phyloP scores from a whole-genome alignment of 805 yeast genomes.

The Kodamaea lidongshanica region DNA sequence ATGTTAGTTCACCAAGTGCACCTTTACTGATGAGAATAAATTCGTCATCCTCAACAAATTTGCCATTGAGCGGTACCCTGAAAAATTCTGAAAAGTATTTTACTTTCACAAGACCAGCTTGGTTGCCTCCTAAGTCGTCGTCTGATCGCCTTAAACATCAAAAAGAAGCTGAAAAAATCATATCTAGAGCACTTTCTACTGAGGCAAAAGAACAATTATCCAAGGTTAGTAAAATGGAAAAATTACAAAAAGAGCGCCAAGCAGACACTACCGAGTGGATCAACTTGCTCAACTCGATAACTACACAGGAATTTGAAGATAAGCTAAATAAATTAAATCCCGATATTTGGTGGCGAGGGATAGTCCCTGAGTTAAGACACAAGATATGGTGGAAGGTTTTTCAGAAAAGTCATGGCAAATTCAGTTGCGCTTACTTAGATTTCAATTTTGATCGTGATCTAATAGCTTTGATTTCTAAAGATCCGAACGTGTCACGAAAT shows the following conservation, averaged over 20 bases:
- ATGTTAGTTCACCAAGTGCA: neutral
- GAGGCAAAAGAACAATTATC: constrained; percentile 30
- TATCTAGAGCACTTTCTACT: constrained; percentile 34
- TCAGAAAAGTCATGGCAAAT: constrained; percentile 5
- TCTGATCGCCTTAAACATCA: constrained; percentile 51
- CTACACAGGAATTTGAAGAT: constrained; percentile 7
- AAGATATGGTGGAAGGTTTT: constrained; percentile 42
- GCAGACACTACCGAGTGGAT: constrained; percentile 28
- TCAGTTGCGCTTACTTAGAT: constrained; percentile 4
- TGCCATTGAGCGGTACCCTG: constrained; percentile 1
- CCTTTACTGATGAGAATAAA: constrained; percentile 1
- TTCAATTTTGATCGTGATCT: constrained; percentile 1
- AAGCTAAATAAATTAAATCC: constrained; percentile 9
- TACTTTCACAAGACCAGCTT: constrained; percentile 54
- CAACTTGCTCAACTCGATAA: constrained; percentile 7
- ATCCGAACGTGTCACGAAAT: constrained; percentile 2
- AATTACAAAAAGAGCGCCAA: constrained; percentile 26
- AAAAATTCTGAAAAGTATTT: constrained; percentile 15
- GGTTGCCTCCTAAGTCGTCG: constrained; percentile 59
- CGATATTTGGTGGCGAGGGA: constrained; percentile 21
- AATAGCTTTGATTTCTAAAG: constrained; percentile 3
- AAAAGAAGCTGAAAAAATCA: constrained; percentile 42
- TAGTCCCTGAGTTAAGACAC: constrained; percentile 26
- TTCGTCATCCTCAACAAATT: constrained; percentile 4
- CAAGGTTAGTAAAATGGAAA: constrained; percentile 26